phyloP scores from a whole-genome alignment of 1,284 basidiomycete genomes.

The Pisolithus thermaeus region DNA sequence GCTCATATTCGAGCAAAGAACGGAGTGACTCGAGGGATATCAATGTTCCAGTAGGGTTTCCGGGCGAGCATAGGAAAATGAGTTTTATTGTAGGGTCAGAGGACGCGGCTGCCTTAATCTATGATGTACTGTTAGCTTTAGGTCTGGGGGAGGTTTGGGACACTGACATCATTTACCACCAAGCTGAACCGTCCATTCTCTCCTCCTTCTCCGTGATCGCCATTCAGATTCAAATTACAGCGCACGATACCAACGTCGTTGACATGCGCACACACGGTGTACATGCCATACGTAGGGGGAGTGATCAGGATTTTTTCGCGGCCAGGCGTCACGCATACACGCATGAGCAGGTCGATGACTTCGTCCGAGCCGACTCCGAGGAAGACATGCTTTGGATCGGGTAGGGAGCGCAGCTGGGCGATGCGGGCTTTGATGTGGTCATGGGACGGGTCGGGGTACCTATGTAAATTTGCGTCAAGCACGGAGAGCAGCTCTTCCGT shows the following conservation, averaged over 20 bases:
- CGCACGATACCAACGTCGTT: constrained; percentile 89
- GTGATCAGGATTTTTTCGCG: constrained; percentile 80
- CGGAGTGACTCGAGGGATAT: constrained; percentile 71
- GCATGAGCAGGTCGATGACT: constrained; percentile 91
- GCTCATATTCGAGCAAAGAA: constrained; percentile 72
- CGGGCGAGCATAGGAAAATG: constrained; percentile 94
- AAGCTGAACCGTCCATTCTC: constrained; percentile 76
- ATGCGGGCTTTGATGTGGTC: constrained; percentile 76
- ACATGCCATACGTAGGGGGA: constrained; percentile 99
- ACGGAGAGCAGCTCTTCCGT: constrained; percentile 29
- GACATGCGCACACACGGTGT: constrained; percentile 89
- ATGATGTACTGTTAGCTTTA: constrained; percentile 6
- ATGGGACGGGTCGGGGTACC: constrained; percentile 86
- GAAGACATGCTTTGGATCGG: constrained; percentile 73
- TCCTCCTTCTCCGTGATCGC: constrained; percentile 56
- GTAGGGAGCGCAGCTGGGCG: constrained; percentile 64
- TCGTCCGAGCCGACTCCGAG: constrained; percentile 97
- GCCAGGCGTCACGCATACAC: constrained; percentile 81
- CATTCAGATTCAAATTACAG: constrained; percentile 68
- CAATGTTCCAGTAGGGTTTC: constrained; percentile 93
- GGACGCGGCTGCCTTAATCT: constrained; percentile 71
- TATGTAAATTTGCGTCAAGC: constrained; percentile 59
- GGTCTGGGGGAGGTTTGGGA: not conserved
- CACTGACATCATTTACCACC: constrained; percentile 66
- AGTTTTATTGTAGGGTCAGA: constrained; percentile 80